A percentile compares a stretch with the other conserved stretches of the same genome.
Evolutionary conservation across 1,139 yeast genomes (phyloP).

Genomic region (Nematodospora anomalae): DNA sequence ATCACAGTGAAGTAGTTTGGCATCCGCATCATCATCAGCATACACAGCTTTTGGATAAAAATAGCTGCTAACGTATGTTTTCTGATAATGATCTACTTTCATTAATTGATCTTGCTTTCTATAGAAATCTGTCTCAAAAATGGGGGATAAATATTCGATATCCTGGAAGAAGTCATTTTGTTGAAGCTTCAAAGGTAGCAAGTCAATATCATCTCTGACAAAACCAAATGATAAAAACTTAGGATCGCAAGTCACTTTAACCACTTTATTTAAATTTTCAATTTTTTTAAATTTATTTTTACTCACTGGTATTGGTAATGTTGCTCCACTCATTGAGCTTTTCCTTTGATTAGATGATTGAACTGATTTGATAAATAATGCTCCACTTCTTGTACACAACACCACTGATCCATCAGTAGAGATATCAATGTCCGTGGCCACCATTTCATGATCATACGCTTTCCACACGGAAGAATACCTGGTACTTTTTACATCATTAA

Average conservation of each 20-base stretch:
- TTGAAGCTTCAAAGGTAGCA: conserved; percentile 49
- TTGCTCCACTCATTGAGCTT: conserved; percentile 25
- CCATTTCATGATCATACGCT: conserved; percentile 52
- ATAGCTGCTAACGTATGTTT: conserved; percentile 25
- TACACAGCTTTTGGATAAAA: conserved; percentile 23
- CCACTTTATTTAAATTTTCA: conserved; percentile 53
- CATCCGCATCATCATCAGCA: conserved; percentile 19
- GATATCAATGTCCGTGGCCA: conserved; percentile 62
- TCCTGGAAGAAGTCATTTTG: conserved; percentile 48
- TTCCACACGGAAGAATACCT: conserved; percentile 51
- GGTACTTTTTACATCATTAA: conserved; percentile 30
- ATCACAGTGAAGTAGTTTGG: neutral
- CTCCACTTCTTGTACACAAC: conserved; percentile 67
- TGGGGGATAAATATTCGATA: conserved; percentile 51
- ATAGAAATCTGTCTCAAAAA: conserved; percentile 24
- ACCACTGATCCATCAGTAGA: conserved; percentile 69
- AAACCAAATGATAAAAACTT: conserved; percentile 68
- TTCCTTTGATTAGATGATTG: conserved; percentile 22
- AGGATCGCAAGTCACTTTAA: conserved; percentile 65
- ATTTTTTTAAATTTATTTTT: conserved; percentile 56
- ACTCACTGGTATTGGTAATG: conserved; percentile 25
- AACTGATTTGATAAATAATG: conserved; percentile 46
- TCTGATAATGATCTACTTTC: conserved; percentile 18
- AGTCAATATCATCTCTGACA: conserved; percentile 61
- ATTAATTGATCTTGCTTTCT: conserved; percentile 41